Evolutionary conservation across 192 early-diverging fungal species (phyloP).

Genomic region (Coemansia sp.): DNA sequence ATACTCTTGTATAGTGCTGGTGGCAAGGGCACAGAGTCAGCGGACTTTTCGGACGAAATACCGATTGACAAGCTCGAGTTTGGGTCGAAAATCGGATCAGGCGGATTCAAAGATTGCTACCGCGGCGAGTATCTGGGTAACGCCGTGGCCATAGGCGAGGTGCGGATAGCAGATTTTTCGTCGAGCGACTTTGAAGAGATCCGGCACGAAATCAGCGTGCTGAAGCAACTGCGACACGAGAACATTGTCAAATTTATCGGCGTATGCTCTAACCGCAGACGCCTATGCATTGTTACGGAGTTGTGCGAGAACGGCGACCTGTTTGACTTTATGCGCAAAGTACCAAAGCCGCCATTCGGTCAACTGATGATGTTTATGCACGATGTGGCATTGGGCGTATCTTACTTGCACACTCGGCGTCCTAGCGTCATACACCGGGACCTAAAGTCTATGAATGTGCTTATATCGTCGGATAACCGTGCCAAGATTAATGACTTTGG

Average conservation of each 20-base stretch:
- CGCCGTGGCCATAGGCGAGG: conserved; percentile 71
- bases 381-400: conserved; percentile 71
- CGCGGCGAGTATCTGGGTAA: conserved; percentile 65
- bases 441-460: conserved; percentile 77
- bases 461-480: conserved; percentile 61
- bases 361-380: conserved; percentile 78
- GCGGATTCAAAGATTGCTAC: conserved; percentile 81
- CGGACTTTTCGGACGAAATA: conserved; percentile 64
- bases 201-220: conserved; percentile 74
- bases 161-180: conserved; percentile 67
- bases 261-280: conserved; percentile 65
- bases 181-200: conserved; percentile 71
- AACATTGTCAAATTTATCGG: conserved; percentile 75
- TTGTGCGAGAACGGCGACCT: conserved; percentile 74
- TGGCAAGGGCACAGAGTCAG: conserved; percentile 48
- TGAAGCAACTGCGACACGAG: conserved; percentile 77
- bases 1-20: conserved; percentile 48
- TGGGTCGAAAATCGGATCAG: conserved; percentile 70
- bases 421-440: conserved; percentile 78
- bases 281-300: conserved; percentile 74
- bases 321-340: conserved; percentile 71
- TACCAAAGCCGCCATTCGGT: conserved; percentile 63
- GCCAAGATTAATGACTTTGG: conserved; percentile 85
- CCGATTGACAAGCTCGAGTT: conserved; percentile 61
- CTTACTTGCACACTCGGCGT: conserved; percentile 71